Conservation (phyloP, 768 basidiomycete genomes). For the Erythrobasidium yunnanense region DNA sequence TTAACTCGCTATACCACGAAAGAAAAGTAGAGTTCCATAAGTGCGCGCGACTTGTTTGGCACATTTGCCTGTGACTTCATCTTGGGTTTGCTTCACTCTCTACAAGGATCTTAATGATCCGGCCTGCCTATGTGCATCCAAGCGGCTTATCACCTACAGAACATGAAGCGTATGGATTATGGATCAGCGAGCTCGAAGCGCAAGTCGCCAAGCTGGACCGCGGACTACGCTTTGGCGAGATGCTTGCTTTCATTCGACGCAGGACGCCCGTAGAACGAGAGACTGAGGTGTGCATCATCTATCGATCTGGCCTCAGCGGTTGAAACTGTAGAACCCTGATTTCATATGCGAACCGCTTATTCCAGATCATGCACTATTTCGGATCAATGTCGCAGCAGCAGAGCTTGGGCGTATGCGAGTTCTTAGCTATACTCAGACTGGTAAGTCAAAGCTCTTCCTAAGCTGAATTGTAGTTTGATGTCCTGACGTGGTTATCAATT, state of each 20-base stretch:
- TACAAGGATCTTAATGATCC: neutral
- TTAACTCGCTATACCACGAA: no score
- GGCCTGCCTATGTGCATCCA: slow-evolving; percentile 18
- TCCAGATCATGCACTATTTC: slow-evolving; percentile 23
- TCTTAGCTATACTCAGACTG: slow-evolving; percentile 19
- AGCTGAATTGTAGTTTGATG: no score
- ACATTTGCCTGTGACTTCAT: no score
- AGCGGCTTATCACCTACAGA: slow-evolving; percentile 14
- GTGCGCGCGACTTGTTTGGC: no score
- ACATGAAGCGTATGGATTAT: slow-evolving; percentile 6
- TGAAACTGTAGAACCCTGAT: no score
- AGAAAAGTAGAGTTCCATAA: no score
- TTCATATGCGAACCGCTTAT: no score
- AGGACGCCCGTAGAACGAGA: slow-evolving; percentile 18
- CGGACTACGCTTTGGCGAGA: slow-evolving; percentile 23
- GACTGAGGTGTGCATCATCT: slow-evolving; percentile 2
- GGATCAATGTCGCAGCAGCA: slow-evolving; percentile 21
- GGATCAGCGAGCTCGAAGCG: slow-evolving; percentile 14
- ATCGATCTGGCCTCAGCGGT: no score
- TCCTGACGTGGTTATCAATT: slow-evolving; percentile 1
- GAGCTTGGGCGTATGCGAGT: slow-evolving; percentile 18
- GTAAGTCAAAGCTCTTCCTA: no score
- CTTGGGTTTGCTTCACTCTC: no score
- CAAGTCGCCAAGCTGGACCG: slow-evolving; percentile 14
- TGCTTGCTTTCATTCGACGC: slow-evolving; percentile 13